Evolutionary conservation across 2,329 filamentous ascomycete species (phyloP).

Genomic region (Aureobasidium vineae): DNA sequence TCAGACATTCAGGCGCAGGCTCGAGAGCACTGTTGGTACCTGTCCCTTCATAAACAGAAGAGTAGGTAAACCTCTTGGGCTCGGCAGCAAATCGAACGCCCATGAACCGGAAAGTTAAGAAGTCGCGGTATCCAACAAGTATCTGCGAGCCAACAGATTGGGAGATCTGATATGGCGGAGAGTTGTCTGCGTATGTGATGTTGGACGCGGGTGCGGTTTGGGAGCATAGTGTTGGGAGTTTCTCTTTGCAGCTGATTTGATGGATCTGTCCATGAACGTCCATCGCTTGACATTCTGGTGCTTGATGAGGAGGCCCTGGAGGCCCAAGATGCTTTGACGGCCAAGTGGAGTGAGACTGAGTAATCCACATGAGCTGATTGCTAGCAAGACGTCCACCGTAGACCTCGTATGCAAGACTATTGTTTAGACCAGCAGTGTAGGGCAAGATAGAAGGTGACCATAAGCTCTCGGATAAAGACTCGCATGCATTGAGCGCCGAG

Average conservation of each 20-base stretch:
- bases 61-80: conserved; percentile 31
- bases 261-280: conserved; percentile 11
- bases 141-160: conserved; percentile 30
- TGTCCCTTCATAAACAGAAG: conserved; percentile 26
- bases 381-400: conserved; percentile 27
- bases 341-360: not conserved
- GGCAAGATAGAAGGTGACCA: conserved; percentile 26
- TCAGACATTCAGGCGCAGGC: conserved; percentile 30
- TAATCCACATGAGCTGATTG: conserved; percentile 30
- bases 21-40: conserved; percentile 29
- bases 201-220: conserved; percentile 33
- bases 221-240: conserved; percentile 31
- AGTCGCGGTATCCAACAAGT: conserved; percentile 31
- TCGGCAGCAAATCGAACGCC: conserved; percentile 31
- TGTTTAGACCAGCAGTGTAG: conserved; percentile 29
- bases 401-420: conserved; percentile 31
- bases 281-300: conserved; percentile 19
- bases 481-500: conserved; percentile 17
- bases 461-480: conserved; percentile 27
- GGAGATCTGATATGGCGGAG: conserved; percentile 30
- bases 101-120: conserved; percentile 30
- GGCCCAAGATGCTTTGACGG: not conserved
- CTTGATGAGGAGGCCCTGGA: conserved; percentile 3
- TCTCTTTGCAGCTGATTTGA: conserved; percentile 15
- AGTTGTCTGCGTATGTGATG: conserved; percentile 28